phyloP scores from a whole-genome alignment of 169 alveolate species.

The Plasmodium gallinaceum region DNA sequence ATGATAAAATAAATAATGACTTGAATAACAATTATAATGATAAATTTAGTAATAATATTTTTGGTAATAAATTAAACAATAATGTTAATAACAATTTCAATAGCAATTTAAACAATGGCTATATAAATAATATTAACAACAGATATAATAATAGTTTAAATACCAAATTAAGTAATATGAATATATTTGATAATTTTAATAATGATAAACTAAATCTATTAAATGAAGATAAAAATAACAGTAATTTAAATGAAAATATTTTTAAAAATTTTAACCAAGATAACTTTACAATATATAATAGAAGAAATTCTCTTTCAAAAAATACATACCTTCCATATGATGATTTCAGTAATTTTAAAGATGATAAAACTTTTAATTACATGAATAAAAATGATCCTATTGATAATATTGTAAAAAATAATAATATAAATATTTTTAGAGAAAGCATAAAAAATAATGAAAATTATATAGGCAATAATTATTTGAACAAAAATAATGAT shows the following conservation, averaged over 20 bases:
- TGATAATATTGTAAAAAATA: neutral
- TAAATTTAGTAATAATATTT: neutral
- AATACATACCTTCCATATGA: neutral
- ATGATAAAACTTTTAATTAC: neutral
- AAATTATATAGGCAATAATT: neutral
- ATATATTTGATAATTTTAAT: neutral
- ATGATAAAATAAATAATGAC: neutral
- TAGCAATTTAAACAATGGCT: neutral
- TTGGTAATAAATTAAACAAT: neutral
- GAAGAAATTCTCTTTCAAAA: conserved; percentile 1
- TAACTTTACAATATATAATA: neutral
- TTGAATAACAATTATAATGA: neutral
- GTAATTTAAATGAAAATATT: conserved; percentile 2
- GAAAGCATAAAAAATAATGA: neutral
- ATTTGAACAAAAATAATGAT: neutral
- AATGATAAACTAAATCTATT: neutral
- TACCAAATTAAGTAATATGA: neutral
- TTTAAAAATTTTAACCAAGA: neutral
- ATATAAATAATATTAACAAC: neutral
- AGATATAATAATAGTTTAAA: neutral
- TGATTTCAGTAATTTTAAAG: neutral
- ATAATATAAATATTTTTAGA: conserved; percentile 1
- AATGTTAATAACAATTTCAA: neutral
- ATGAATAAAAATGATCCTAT: neutral
- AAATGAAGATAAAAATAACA: neutral